Base-by-base conservation (phyloP, 805 yeast species). In the Candida golubevii region DNA sequence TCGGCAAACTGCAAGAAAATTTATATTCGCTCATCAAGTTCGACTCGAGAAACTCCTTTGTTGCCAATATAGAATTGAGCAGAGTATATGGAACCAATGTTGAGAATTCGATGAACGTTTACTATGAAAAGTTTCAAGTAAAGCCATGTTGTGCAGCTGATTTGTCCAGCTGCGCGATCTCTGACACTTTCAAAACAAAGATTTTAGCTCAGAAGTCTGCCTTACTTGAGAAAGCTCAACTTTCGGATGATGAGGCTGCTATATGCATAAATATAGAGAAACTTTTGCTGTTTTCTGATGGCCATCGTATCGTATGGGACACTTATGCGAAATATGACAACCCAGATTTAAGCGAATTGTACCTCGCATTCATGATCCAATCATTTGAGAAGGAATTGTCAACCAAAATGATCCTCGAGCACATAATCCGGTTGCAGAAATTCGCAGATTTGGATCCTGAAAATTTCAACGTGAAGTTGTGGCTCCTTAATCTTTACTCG, bases 81-180 rank as follows among this genome's bases (percentile, higher is more conserved):
- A 42, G 49, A 9, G 57, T 50, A 1, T 63, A 64, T 45, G 44
- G 42, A 0, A 49, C 51, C 7, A 50, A 61, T 3, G 50, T 65
- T 6, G 56, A 56, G 1, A 51, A 64, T 1, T 63, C 70, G 5
- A 49, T 75, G 8, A 43, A 50, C 0, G 57, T 55, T 10, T 83
- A 83, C 55, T 67, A 82, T 49, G 48, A 58, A 0, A 56, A 51
- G 6, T 77, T 71, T 56, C 79, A 78, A 18, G 54, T 71, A 39
- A 88, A 86, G 57, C 69, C 78, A 26, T 83, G 90, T 53, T 84
- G 89, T 42, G 76, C 73, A 45, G 66, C 70, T 26, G 96, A 87
- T 58, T 59, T 88, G 23, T 29, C 36, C 8, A 44, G 38, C 13
- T 44, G 45, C 15, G 38, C 36, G 4, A 27, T 51, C 13, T 28